Conservation (phyloP, 2,329 filamentous ascomycete genomes). For the Aspergillus terreus region DNA sequence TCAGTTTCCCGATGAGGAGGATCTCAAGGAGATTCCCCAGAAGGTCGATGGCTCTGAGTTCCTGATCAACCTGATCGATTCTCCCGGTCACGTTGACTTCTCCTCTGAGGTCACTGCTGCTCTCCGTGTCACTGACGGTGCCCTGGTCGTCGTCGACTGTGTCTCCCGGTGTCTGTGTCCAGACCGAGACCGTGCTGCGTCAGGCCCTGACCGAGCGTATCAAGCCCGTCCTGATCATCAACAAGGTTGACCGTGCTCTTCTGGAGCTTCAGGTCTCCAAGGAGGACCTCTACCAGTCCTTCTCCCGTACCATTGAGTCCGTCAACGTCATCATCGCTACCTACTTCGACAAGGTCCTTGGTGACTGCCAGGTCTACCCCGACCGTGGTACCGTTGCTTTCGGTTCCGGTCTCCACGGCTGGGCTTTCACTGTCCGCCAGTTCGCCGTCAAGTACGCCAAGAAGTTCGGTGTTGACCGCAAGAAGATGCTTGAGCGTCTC, state of each 20-base stretch:
- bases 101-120: conserved; percentile 99
- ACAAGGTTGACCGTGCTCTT: conserved; percentile 99
- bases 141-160: conserved; percentile 98
- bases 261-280: conserved; percentile 98
- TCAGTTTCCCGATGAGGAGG: conserved; percentile 72
- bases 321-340: conserved; percentile 99
- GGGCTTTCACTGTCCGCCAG: conserved; percentile 98
- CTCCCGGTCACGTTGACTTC: conserved; percentile 99
- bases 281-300: conserved; percentile 99
- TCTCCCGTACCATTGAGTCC: conserved; percentile 98
- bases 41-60: conserved; percentile 91
- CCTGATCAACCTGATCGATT: conserved; percentile 99
- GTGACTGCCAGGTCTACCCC: conserved; percentile 98
- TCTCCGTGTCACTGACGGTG: conserved; percentile 99
- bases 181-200: conserved; percentile 98
- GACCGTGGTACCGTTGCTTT: conserved; percentile 97
- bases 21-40: conserved; percentile 89
- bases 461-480: conserved; percentile 99
- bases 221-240: conserved; percentile 99
- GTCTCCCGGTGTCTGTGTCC: conserved; percentile 99
- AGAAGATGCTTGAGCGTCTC: conserved; percentile 99
- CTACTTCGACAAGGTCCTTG: conserved; percentile 94
- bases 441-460: conserved; percentile 95
- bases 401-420: conserved; percentile 99
- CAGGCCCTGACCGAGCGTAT: conserved; percentile 99